Percentiles rank a stretch among this genome's conserved stretches.
Evolutionary conservation across 352 stramenopile species (phyloP).

Genomic region (Phytophthora pluvialis): DNA sequence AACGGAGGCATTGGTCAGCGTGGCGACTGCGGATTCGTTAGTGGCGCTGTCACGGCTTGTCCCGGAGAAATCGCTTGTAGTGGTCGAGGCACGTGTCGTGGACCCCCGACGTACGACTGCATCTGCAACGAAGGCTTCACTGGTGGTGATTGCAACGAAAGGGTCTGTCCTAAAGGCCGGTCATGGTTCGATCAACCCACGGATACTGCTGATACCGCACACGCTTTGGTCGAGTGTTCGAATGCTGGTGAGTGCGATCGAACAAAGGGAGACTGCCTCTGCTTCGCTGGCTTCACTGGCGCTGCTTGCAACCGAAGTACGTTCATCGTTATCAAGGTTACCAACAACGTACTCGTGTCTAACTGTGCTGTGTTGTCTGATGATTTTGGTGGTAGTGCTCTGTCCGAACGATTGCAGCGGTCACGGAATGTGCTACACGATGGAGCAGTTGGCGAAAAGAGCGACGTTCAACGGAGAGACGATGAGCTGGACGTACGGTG

Average conservation of each 20-base stretch:
- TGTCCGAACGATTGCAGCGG: slow-evolving; percentile 80
- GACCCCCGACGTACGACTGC: slow-evolving; percentile 78
- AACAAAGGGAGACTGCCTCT: slow-evolving; percentile 74
- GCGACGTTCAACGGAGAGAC: slow-evolving; percentile 61
- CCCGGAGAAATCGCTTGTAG: slow-evolving; percentile 79
- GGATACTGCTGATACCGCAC: slow-evolving; percentile 51
- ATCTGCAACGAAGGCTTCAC: slow-evolving; percentile 82
- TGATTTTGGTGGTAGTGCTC: slow-evolving; percentile 38
- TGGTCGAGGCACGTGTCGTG: slow-evolving; percentile 72
- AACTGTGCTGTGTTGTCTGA: background rate
- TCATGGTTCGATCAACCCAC: slow-evolving; percentile 72
- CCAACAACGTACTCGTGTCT: background rate
- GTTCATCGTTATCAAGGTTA: slow-evolving; percentile 1
- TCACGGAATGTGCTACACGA: slow-evolving; percentile 84
- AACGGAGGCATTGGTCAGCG: slow-evolving; percentile 81
- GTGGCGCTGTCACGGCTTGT: slow-evolving; percentile 62
- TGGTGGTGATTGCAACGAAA: slow-evolving; percentile 74
- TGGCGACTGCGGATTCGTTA: slow-evolving; percentile 92
- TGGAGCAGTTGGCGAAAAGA: slow-evolving; percentile 73
- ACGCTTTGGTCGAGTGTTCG: slow-evolving; percentile 72
- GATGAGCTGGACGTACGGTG: slow-evolving; percentile 63
- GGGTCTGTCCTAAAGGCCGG: slow-evolving; percentile 67
- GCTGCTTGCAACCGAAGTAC: slow-evolving; percentile 73
- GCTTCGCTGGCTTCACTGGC: slow-evolving; percentile 66
- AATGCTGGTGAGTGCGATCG: slow-evolving; percentile 76